phyloP scores from a whole-genome alignment of 2,329 filamentous ascomycete species.

The Periconia digitata region DNA sequence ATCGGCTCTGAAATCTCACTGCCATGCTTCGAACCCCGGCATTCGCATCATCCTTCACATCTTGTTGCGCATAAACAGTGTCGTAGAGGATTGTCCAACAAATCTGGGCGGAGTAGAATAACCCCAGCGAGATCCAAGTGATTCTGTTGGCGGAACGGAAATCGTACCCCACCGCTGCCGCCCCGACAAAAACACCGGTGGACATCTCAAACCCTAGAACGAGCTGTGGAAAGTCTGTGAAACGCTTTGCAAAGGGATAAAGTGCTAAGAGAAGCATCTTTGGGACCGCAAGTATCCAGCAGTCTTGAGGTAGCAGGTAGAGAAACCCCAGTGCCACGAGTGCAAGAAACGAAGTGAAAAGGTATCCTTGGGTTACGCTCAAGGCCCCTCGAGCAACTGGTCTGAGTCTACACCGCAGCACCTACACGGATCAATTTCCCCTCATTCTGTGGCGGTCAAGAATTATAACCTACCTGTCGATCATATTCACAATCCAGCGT shows the following conservation, averaged over 20 bases:
- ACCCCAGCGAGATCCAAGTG: neutral
- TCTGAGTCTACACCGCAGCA: slow-evolving; percentile 10
- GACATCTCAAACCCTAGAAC: slow-evolving; percentile 48
- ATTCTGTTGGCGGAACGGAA: neutral
- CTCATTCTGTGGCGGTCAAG: neutral
- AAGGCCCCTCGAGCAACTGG: slow-evolving; percentile 49
- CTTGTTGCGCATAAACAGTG: slow-evolving; percentile 42
- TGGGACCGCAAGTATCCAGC: slow-evolving; percentile 44
- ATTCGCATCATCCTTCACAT: slow-evolving; percentile 39
- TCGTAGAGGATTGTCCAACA: slow-evolving; percentile 39
- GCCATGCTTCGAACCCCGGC: slow-evolving; percentile 28
- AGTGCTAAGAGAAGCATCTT: slow-evolving; percentile 22
- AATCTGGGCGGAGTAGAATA: neutral
- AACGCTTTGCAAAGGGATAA: slow-evolving; percentile 55
- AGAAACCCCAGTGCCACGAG: slow-evolving; percentile 22
- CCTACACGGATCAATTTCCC: slow-evolving; percentile 16
- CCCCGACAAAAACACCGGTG: neutral
- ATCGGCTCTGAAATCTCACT: neutral
- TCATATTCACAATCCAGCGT: slow-evolving; percentile 57
- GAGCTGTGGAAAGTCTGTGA: slow-evolving; percentile 56
- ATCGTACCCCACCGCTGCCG: neutral
- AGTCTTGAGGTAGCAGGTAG: slow-evolving; percentile 43
- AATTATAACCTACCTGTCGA: slow-evolving; percentile 33
- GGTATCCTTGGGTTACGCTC: slow-evolving; percentile 41
- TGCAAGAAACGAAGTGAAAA: slow-evolving; percentile 43